These are phyloP conservation scores for Euclidium syriacum DNA, from an alignment of 345 rosid species.

Conservation along the genomic window DNA sequence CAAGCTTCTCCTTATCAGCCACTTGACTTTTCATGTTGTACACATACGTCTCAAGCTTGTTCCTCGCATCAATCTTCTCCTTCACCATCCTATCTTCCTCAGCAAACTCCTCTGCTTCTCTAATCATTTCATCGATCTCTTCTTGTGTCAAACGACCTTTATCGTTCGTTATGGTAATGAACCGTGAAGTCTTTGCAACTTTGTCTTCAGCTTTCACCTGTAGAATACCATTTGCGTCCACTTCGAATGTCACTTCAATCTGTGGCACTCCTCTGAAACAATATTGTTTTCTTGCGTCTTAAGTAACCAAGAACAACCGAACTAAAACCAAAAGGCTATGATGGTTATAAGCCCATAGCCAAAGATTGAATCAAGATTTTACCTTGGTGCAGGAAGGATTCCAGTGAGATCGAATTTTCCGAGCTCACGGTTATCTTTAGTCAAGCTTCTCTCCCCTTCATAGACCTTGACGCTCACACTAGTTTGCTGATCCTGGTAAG, in stretches of 20 bases:
- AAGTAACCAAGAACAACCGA: constrained; percentile 6
- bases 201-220: constrained; percentile 58
- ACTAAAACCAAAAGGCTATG: neutral
- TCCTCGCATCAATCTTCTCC: constrained; percentile 51
- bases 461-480: constrained; percentile 46
- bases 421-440: constrained; percentile 47
- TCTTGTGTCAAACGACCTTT: constrained; percentile 51
- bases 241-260: constrained; percentile 48
- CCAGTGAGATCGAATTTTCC: constrained; percentile 49
- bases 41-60: constrained; percentile 48
- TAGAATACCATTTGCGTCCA: constrained; percentile 44
- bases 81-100: constrained; percentile 43
- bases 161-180: constrained; percentile 45
- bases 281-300: neutral
- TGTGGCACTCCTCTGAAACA: constrained; percentile 49
- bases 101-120: constrained; percentile 51
- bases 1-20: constrained; percentile 38
- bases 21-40: constrained; percentile 46
- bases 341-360: neutral
- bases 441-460: constrained; percentile 52
- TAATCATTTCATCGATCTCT: constrained; percentile 55
- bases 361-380: neutral
- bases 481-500: constrained; percentile 51
- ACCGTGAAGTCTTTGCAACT: constrained; percentile 39
- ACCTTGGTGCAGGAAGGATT: constrained; percentile 60